Evolutionary conservation across 78 protist species (phyloP).

Genomic region (Polysphondylium violaceum): DNA sequence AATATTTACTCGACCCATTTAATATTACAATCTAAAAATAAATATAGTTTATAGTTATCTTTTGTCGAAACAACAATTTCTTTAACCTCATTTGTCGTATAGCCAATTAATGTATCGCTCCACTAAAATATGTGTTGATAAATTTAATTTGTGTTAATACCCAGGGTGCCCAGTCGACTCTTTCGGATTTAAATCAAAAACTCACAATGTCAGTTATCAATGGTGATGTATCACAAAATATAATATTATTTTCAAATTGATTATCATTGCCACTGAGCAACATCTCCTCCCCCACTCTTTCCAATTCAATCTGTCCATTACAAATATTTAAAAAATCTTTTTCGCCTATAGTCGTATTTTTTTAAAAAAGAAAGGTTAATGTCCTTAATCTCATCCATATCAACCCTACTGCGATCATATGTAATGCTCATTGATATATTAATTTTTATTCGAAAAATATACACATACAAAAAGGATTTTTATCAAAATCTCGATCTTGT

Average conservation of each 20-base stretch:
- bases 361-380: neutral
- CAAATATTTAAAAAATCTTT: constrained; percentile 38
- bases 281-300: too few species aligned
- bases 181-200: too few species aligned
- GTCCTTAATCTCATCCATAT: neutral
- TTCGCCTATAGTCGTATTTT: neutral
- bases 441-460: neutral
- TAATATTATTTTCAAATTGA: neutral
- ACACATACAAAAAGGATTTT: constrained; percentile 43
- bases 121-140: neutral
- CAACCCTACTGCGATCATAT: neutral
- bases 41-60: constrained; percentile 32
- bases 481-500: constrained; percentile 19
- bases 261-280: too few species aligned
- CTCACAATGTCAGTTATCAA: constrained; percentile 30
- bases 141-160: neutral
- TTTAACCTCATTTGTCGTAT: neutral
- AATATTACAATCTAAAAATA: constrained; percentile 42
- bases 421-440: too few species aligned
- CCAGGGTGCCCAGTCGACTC: too few species aligned
- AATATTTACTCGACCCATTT: constrained; percentile 36
- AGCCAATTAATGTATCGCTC: constrained; percentile 54
- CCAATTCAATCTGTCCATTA: constrained; percentile 51
- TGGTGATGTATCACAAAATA: constrained; percentile 70
- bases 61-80: neutral